Evolutionary conservation across 2,329 filamentous ascomycete species (phyloP).

Genomic region (Cladosporium sp.): DNA sequence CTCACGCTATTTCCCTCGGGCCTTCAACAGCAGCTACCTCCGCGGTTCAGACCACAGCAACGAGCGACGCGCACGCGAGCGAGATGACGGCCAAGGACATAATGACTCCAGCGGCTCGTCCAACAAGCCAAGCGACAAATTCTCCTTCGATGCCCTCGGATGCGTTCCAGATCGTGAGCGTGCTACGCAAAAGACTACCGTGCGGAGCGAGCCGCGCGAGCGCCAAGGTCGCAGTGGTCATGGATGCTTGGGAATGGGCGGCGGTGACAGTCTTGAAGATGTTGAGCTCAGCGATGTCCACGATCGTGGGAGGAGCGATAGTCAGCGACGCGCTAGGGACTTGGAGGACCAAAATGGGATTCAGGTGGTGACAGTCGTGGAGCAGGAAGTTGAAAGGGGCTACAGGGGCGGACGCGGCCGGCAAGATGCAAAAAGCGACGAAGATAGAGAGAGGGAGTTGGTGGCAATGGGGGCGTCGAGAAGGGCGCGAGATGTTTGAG

Average conservation of each 20-base stretch:
- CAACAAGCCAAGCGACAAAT: background rate
- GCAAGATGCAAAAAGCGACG: conserved; percentile 12
- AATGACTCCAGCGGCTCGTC: conserved; percentile 1
- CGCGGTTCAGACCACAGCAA: conserved; percentile 4
- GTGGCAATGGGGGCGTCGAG: background rate
- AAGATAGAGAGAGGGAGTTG: conserved; percentile 13
- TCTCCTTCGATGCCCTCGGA: background rate
- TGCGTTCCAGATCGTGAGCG: background rate
- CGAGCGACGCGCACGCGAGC: background rate
- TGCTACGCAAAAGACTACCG: background rate
- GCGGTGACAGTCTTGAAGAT: background rate
- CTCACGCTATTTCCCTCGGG: conserved; percentile 30
- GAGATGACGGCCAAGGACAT: background rate
- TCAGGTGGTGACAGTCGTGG: conserved; percentile 19
- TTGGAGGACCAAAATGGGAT: conserved; percentile 20
- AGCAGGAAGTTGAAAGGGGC: conserved; percentile 17
- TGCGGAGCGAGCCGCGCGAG: background rate
- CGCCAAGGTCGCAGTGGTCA: background rate
- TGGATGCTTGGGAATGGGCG: background rate
- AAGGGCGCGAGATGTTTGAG: background rate
- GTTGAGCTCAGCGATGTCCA: conserved; percentile 2
- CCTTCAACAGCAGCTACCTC: conserved; percentile 22
- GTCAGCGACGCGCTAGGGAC: background rate
- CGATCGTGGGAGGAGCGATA: background rate
- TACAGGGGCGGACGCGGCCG: background rate